Evolutionary conservation across 2,329 filamentous ascomycete species (phyloP).

Genomic region (Colletotrichum plurivorum): DNA sequence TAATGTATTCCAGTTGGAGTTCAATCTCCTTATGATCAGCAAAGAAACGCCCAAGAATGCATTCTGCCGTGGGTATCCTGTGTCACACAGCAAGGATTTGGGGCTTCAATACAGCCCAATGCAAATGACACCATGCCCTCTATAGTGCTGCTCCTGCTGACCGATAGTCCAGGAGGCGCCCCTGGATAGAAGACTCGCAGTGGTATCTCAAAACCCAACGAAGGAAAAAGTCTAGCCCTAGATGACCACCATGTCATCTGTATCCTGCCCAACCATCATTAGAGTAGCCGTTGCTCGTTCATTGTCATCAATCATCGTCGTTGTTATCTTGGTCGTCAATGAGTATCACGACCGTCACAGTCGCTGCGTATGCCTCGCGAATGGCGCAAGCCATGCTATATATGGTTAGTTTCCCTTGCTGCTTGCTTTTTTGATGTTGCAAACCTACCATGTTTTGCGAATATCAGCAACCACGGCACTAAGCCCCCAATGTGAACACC

Average conservation of each 20-base stretch:
- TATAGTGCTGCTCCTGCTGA: neutral
- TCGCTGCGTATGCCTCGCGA: slow-evolving; percentile 81
- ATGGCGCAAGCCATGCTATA: slow-evolving; percentile 79
- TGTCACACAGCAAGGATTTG: slow-evolving; percentile 1
- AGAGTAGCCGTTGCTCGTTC: slow-evolving; percentile 7
- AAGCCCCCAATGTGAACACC: slow-evolving; percentile 83
- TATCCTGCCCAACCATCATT: slow-evolving; percentile 18
- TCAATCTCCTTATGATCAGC: neutral
- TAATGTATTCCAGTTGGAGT: slow-evolving; percentile 13
- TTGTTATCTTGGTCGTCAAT: slow-evolving; percentile 60
- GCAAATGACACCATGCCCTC: slow-evolving; percentile 11
- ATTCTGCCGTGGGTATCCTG: slow-evolving; percentile 34
- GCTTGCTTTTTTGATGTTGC: neutral
- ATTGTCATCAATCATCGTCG: slow-evolving; percentile 34
- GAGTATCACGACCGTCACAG: slow-evolving; percentile 80
- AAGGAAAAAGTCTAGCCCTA: slow-evolving; percentile 20
- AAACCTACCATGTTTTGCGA: slow-evolving; percentile 74
- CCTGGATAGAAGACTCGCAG: slow-evolving; percentile 25
- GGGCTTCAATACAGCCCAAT: neutral
- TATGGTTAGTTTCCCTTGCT: neutral
- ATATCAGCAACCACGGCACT: slow-evolving; percentile 80
- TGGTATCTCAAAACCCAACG: slow-evolving; percentile 34
- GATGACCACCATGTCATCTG: neutral
- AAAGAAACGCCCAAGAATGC: slow-evolving; percentile 35
- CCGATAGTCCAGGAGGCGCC: neutral